Conservation (phyloP, 1,284 basidiomycete genomes). For the Vanrija pseudolonga region DNA sequence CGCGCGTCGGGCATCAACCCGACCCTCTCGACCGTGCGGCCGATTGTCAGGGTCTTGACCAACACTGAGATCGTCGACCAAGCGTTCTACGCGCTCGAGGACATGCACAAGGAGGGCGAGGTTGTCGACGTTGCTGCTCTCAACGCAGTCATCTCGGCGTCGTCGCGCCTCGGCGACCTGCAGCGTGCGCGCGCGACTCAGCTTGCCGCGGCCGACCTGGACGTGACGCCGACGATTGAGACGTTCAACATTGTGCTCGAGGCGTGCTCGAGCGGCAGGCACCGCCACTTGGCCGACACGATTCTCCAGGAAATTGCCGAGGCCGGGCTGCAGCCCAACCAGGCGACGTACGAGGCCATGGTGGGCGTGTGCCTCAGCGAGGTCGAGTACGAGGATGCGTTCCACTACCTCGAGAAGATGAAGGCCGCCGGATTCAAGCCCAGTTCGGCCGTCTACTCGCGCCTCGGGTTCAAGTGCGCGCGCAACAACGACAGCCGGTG, state of each 20-base stretch:
- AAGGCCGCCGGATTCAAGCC: constrained; percentile 63
- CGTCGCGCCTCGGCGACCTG: constrained; percentile 61
- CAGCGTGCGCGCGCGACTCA: constrained; percentile 74
- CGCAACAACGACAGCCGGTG: constrained; percentile 60
- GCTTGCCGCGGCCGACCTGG: constrained; percentile 60
- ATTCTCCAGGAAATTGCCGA: constrained; percentile 36
- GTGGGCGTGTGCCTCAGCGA: constrained; percentile 67
- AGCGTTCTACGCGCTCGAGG: constrained; percentile 63
- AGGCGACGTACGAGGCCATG: constrained; percentile 62
- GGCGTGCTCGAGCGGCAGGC: constrained; percentile 55
- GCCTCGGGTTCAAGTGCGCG: constrained; percentile 61
- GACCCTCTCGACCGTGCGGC: constrained; percentile 29
- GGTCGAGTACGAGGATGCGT: constrained; percentile 73
- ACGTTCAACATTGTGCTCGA: constrained; percentile 68
- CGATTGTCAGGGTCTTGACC: constrained; percentile 56
- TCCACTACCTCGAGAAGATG: constrained; percentile 83
- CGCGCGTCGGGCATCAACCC: constrained; percentile 32
- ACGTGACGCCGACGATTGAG: constrained; percentile 58
- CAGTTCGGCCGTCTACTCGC: constrained; percentile 57
- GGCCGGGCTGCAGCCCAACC: constrained; percentile 54
- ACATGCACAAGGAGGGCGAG: constrained; percentile 57
- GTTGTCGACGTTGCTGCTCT: constrained; percentile 59
- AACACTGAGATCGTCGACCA: constrained; percentile 60
- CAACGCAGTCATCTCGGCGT: constrained; percentile 65
- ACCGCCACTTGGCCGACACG: constrained; percentile 38